These are phyloP conservation scores for Solanum lycopersicoides DNA, from an alignment of 257 asterid genomes.

Conservation along the genomic window DNA sequence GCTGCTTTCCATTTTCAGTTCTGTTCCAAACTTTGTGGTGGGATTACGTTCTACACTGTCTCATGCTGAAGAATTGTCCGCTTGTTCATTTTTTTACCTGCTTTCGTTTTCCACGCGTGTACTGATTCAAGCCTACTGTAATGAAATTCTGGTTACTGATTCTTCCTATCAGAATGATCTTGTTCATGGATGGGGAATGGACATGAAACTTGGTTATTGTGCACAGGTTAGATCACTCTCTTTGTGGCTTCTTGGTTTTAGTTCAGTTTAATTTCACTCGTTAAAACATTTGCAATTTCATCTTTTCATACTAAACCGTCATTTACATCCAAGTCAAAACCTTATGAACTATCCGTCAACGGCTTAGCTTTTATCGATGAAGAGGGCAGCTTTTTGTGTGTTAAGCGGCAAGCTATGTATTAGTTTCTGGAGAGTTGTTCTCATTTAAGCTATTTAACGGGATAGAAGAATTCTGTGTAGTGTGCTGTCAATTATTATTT, in stretches of 20 bases:
- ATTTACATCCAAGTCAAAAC: background rate
- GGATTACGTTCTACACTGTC: background rate
- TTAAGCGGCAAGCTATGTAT: background rate
- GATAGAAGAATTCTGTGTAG: background rate
- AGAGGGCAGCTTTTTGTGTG: background rate
- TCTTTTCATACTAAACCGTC: background rate
- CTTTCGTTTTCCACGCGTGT: background rate
- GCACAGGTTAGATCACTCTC: conserved; percentile 58
- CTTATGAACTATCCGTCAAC: background rate
- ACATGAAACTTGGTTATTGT: conserved; percentile 95
- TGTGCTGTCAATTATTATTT: background rate
- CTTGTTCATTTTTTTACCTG: background rate
- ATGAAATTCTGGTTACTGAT: background rate
- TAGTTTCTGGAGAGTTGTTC: background rate
- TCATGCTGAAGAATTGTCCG: background rate
- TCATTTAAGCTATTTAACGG: background rate
- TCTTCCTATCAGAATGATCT: conserved; percentile 75
- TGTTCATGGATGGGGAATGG: conserved; percentile 99
- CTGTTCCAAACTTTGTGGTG: background rate
- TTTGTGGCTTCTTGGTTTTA: background rate
- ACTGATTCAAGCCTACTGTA: background rate
- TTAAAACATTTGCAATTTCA: background rate
- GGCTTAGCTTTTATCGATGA: background rate
- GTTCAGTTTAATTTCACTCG: background rate
- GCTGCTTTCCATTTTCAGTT: background rate